These are phyloP conservation scores for Epipyxis sp. DNA, from an alignment of 108 stramenopile genomes.

Conservation along the genomic window DNA sequence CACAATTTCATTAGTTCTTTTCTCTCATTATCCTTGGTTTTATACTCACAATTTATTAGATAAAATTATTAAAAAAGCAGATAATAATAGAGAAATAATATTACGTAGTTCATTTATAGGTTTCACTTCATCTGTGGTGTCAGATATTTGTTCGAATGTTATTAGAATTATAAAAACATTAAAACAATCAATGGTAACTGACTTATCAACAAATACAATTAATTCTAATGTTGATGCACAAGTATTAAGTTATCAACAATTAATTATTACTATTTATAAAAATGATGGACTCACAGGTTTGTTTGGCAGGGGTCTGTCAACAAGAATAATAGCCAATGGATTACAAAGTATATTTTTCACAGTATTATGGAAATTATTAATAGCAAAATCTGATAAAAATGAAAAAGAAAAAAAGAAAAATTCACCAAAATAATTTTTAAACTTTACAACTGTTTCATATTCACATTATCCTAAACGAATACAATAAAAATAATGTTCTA, in stretches of 20 bases:
- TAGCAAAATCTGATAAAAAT: too few relatives aligned
- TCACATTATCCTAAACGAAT: too few relatives aligned
- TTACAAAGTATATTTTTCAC: constrained; percentile 33
- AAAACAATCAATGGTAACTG: constrained; percentile 43
- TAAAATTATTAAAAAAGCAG: constrained; percentile 31
- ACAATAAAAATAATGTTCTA: too few relatives aligned
- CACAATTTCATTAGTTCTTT: constrained; percentile 46
- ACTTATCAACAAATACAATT: constrained; percentile 3
- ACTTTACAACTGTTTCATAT: too few relatives aligned
- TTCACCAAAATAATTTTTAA: too few relatives aligned
- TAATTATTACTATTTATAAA: constrained; percentile 40
- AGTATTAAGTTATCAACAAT: constrained; percentile 41
- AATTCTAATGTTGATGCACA: too few relatives aligned
- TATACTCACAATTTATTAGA: constrained; percentile 48
- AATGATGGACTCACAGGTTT: constrained; percentile 45
- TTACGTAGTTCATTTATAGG: constrained; percentile 6
- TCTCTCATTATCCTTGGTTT: constrained; percentile 54
- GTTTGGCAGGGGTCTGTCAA: constrained; percentile 51
- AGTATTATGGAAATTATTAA: constrained; percentile 25
- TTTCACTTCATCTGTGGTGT: constrained; percentile 41
- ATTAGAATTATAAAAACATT: constrained; percentile 52
- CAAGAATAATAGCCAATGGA: constrained; percentile 43
- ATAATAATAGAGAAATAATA: constrained; percentile 10
- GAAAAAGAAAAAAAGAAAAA: too few relatives aligned
- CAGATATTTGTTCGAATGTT: constrained; percentile 50